Evolutionary conservation across 176 grass and related monocot species (phyloP), one percentile per base, ranked within the genome.

Genomic region (Musa schizocarpa): DNA sequence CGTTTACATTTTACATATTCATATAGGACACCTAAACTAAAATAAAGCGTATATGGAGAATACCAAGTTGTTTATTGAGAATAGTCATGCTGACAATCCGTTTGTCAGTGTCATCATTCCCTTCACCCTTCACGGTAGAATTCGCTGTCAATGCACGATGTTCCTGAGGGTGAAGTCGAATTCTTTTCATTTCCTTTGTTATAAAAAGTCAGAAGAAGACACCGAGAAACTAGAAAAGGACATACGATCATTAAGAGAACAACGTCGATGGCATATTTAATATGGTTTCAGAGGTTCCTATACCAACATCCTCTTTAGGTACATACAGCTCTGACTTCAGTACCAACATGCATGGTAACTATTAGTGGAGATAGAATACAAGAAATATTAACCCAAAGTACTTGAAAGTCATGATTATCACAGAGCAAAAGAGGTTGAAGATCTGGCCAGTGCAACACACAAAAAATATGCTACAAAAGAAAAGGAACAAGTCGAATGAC

Each of bases 71-170:
- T 68, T 82, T 92, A 82, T 96, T 92, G 74, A 96, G 88, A 73
- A 88, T 88, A 49, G 81, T 92, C 93, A 96, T 96, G 78, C 89
- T 81, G 3, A 89, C 89, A 23, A 90, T 96, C 25, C 93, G 84
- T 76, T 92, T 92, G 70, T 96, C 93, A 53, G 87, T 92, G 58
- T 92, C 93, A 64, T 96, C 93, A 9, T 96, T 92, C 70, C 93
- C 93, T 82, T 96, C 90, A 22, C 90, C 93, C 93, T 80, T 96
- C 90, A 22, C 90, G 89, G 43, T 92, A 96, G 78, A 96, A 96
- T 77, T 90, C 81, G 21, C 81, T 83, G 7, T 87, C 89, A 77
- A 90, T 90, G 67, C 79, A 82, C 89, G 89, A 84, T 96, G 92
- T 88, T 96, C 89, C 89, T 92, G 61, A 34, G 12, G 13, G 50